These are phyloP conservation scores for Millerago galiae DNA, from an alignment of 805 yeast genomes.

Conservation along the genomic window DNA sequence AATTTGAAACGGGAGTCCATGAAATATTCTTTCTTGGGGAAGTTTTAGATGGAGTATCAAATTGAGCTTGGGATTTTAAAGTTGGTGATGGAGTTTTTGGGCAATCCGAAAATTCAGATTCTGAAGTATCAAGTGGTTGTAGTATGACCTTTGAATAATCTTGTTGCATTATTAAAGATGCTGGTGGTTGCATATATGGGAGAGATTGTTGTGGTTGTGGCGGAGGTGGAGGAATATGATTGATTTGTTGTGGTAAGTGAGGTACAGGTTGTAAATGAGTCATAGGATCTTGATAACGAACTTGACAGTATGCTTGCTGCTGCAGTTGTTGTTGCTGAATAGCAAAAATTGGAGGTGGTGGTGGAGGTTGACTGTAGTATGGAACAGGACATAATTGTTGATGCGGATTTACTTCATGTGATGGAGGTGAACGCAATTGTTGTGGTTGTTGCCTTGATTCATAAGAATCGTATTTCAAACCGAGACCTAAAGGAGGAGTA, in stretches of 20 bases:
- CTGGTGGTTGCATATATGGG: not conserved
- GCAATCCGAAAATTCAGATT: slow-evolving; percentile 28
- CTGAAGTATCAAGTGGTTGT: slow-evolving; percentile 21
- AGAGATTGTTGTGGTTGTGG: not conserved
- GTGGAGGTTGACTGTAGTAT: not conserved
- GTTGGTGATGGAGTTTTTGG: slow-evolving; percentile 41
- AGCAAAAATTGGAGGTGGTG: not conserved
- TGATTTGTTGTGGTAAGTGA: too few relatives aligned
- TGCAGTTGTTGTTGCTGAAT: not conserved
- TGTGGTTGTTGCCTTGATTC: not conserved
- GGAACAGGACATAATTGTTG: slow-evolving; percentile 1
- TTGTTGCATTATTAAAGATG: not conserved
- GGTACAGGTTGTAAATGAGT: too few relatives aligned
- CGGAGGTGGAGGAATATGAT: not conserved
- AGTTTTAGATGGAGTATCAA: slow-evolving; percentile 6
- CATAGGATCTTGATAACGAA: too few relatives aligned
- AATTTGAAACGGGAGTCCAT: slow-evolving; percentile 22
- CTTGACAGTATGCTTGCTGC: not conserved
- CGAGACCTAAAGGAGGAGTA: slow-evolving; percentile 11
- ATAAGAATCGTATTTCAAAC: slow-evolving; percentile 1
- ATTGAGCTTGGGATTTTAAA: slow-evolving; percentile 29
- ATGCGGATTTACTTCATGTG: not conserved
- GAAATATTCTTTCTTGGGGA: slow-evolving; percentile 13
- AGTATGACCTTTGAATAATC: not conserved
- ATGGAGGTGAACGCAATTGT: not conserved